Evolutionary conservation across 1,284 basidiomycete genomes (phyloP).

Genomic region (Sanghuangporus weigelae): DNA sequence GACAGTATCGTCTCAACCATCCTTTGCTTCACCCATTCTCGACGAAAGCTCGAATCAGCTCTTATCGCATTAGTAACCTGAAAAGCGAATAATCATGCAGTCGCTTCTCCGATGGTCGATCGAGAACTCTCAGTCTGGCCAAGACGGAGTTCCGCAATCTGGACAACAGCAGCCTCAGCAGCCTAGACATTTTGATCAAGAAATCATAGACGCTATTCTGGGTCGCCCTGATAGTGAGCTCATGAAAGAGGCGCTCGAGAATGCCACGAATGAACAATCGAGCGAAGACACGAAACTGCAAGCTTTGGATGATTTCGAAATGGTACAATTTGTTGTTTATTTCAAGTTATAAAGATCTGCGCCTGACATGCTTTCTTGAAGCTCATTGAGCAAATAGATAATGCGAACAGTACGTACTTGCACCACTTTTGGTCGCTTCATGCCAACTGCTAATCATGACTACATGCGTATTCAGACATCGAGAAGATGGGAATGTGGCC

Average conservation of each 20-base stretch:
- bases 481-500: constrained; percentile 84
- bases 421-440: background rate
- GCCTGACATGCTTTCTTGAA: constrained; percentile 26
- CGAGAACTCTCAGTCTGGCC: constrained; percentile 44
- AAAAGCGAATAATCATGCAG: constrained; percentile 44
- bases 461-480: constrained; percentile 54
- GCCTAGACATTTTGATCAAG: constrained; percentile 60
- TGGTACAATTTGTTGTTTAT: constrained; percentile 49
- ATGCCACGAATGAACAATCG: constrained; percentile 60
- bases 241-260: constrained; percentile 83
- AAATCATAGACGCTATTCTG: constrained; percentile 80
- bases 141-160: constrained; percentile 18
- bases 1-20: background rate
- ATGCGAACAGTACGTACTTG: constrained; percentile 75
- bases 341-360: background rate
- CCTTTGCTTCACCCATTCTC: background rate
- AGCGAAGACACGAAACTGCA: constrained; percentile 64
- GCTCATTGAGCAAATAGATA: constrained; percentile 93
- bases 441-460: background rate
- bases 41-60: background rate
- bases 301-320: constrained; percentile 93
- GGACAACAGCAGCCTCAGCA: constrained; percentile 24
- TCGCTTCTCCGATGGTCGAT: constrained; percentile 72
- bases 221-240: constrained; percentile 80
- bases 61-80: background rate